phyloP scores from a whole-genome alignment of 2,329 filamentous ascomycete species.

The Pseudogymnoascus sp. region DNA sequence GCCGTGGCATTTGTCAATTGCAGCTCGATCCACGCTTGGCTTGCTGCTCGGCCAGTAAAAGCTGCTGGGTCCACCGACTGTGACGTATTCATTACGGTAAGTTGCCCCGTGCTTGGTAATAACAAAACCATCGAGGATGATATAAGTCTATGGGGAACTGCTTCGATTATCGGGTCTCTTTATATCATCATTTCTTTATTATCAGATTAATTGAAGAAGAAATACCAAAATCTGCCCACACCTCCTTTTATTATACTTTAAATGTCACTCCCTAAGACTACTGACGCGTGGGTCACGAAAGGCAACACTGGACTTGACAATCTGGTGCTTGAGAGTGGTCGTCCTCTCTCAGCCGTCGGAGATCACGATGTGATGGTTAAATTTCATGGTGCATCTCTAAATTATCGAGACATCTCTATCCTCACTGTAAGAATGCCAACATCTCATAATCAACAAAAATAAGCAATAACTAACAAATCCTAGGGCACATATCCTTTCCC shows the following conservation, averaged over 20 bases:
- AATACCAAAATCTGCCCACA: neutral
- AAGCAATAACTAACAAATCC: neutral
- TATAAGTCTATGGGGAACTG: neutral
- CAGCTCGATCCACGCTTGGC: neutral
- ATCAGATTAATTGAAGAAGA: neutral
- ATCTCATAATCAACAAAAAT: too few species aligned
- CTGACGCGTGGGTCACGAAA: constrained; percentile 39
- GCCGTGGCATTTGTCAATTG: neutral
- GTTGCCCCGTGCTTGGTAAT: neutral
- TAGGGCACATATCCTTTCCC: constrained; percentile 24
- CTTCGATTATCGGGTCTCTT: neutral
- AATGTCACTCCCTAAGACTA: constrained; percentile 20
- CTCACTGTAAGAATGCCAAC: constrained; percentile 13
- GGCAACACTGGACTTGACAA: constrained; percentile 40
- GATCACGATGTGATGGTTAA: constrained; percentile 49
- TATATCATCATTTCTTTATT: neutral
- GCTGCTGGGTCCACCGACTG: neutral
- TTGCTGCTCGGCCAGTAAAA: neutral
- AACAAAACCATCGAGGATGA: neutral
- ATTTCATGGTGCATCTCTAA: constrained; percentile 32
- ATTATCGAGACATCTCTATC: constrained; percentile 32
- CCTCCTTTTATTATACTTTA: neutral
- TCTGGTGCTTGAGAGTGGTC: constrained; percentile 34
- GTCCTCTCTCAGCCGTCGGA: constrained; percentile 32
- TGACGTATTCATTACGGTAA: neutral